phyloP scores from a whole-genome alignment of 106 monocot genomes.

The Xerophyta viscosa region DNA sequence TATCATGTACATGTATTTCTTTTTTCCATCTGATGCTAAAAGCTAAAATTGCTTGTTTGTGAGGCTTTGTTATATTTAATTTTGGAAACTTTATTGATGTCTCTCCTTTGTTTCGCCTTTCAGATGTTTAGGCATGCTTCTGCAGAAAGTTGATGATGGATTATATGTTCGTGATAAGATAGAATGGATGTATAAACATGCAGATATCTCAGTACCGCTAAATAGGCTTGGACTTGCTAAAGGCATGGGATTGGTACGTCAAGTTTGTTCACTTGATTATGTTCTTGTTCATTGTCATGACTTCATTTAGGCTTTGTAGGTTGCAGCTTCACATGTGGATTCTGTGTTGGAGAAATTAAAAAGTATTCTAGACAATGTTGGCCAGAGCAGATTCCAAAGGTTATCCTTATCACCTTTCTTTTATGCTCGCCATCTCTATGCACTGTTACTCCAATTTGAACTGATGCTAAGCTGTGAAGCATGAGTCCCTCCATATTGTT shows the following conservation, averaged over 20 bases:
- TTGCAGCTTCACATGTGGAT: constrained; percentile 93
- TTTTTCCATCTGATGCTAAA: no score
- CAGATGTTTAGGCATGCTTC: constrained; percentile 94
- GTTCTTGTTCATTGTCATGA: constrained; percentile 2
- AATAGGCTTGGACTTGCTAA: constrained; percentile 96
- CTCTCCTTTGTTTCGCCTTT: neutral
- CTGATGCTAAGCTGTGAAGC: no score
- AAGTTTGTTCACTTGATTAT: neutral
- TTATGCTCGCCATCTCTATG: no score
- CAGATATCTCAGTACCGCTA: constrained; percentile 67
- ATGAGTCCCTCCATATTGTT: no score
- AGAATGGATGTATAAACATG: constrained; percentile 84
- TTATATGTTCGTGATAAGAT: constrained; percentile 80
- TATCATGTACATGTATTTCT: no score
- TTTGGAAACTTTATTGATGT: no score
- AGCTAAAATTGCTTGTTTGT: no score
- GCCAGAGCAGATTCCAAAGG: constrained; percentile 68
- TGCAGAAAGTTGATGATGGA: constrained; percentile 94
- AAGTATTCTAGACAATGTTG: constrained; percentile 78
- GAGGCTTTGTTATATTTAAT: no score
- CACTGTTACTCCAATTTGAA: no score
- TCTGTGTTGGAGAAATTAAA: constrained; percentile 89
- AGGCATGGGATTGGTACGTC: constrained; percentile 99
- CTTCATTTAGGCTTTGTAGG: constrained; percentile 28
- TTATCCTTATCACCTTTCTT: constrained; percentile 12